These are phyloP conservation scores for Harrya chromipes DNA, from an alignment of 768 basidiomycete species.

Conservation along the genomic window DNA sequence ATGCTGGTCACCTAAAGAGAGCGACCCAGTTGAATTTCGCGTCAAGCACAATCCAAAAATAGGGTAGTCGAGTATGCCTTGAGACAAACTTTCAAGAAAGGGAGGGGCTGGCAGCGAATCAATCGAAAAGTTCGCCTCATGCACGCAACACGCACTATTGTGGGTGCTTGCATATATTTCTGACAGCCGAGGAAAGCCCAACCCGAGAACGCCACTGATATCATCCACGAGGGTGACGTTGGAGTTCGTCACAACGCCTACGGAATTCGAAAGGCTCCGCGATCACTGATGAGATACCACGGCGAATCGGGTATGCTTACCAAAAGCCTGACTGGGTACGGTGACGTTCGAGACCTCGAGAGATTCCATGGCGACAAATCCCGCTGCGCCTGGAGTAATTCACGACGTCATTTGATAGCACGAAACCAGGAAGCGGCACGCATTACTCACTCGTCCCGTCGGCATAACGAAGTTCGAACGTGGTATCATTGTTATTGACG, in stretches of 20 bases:
- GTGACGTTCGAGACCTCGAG: constrained; percentile 60
- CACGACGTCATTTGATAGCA: not conserved
- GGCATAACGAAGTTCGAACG: constrained; percentile 58
- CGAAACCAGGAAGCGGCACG: not conserved
- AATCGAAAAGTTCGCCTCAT: not conserved
- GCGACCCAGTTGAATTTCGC: constrained; percentile 54
- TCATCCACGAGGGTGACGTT: constrained; percentile 62
- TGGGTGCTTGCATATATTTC: constrained; percentile 44
- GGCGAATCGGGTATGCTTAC: constrained; percentile 37
- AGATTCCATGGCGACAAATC: constrained; percentile 68
- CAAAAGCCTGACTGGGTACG: constrained; percentile 60
- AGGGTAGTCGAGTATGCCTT: constrained; percentile 68
- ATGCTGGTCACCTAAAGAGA: constrained; percentile 53
- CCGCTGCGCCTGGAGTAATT: constrained; percentile 50
- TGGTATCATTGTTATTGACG: constrained; percentile 59
- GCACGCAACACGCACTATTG: constrained; percentile 43
- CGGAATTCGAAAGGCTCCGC: not conserved
- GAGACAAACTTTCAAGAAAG: constrained; percentile 60
- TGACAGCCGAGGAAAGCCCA: constrained; percentile 76
- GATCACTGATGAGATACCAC: constrained; percentile 1
- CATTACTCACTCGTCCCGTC: constrained; percentile 61
- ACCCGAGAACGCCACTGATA: constrained; percentile 68
- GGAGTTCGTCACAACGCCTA: constrained; percentile 59
- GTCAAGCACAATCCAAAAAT: constrained; percentile 71
- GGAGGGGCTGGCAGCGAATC: constrained; percentile 49